Evolutionary conservation across 2,329 filamentous ascomycete species (phyloP), one percentile per base, ranked within the genome.

Genomic region (Helicocarpus griseus): DNA sequence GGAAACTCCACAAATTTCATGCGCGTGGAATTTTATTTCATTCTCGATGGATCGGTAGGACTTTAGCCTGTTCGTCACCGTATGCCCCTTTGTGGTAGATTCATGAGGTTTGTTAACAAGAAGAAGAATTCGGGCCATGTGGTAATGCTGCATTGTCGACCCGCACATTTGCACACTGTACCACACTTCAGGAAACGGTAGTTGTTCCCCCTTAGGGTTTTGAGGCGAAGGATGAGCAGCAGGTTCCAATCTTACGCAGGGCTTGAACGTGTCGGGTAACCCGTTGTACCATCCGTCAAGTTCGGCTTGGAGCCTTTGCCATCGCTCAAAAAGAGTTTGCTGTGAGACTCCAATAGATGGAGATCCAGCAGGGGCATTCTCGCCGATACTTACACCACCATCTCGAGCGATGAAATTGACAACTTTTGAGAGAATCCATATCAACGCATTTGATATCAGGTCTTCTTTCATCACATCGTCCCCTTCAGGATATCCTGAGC

Each of bases 371-470:
- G 63, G 50, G 29, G 57, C 54, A 47, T 58, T 57, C 26, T 62
- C 58, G 13, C 54, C 55, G 29, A 62, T 58, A 41, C 63, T 69
- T 3, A 78, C 60, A 4, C 75, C 73, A 52, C 81, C 79, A 0
- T 79, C 78, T 0, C 75, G 72, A 5, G 76, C 79, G 51, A 84
- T 77, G 60, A 79, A 83, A 60, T 86, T 85, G 48, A 83, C 77
- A 4, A 85, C 76, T 58, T 85, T 85, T 5, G 80, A 78, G 53
- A 82, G 72, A 7, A 86, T 74, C 81, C 81, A 86, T 5, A 84
- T 76, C 3, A 86, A 63, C 0, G 79, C 77, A 58, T 86, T 85
- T 38, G 76, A 78, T 49, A 82, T 78, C 54, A 82, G 73, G 54
- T 85, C 82, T 64, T 85, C 81, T 52, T 75, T 73, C 73, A 82